Percentiles rank a stretch among this genome's conserved stretches.
Conservation (phyloP, 75 land plant species). For the Selaginella moellendorffii region DNA sequence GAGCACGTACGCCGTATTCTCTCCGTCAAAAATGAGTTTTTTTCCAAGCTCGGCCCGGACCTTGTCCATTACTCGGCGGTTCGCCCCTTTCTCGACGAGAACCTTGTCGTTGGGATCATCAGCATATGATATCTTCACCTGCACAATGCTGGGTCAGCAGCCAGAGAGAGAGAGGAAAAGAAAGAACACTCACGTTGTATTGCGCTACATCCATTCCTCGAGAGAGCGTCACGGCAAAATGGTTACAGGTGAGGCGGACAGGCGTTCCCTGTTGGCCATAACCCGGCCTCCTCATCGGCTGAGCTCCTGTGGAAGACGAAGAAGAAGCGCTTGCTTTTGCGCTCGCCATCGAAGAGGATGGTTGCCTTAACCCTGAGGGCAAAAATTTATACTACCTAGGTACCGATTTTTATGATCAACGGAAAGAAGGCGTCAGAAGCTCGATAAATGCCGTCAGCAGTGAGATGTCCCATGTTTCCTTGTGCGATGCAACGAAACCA, state of each 20-base stretch:
- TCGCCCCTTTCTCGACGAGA: slow-evolving; percentile 44
- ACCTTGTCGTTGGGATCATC: neutral
- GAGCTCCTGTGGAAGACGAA: neutral
- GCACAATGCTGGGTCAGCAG: slow-evolving; percentile 2
- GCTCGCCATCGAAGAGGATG: no score
- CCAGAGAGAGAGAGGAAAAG: neutral
- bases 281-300: slow-evolving; percentile 37
- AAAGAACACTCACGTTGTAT: slow-evolving; percentile 45
- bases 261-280: slow-evolving; percentile 33
- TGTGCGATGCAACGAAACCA: slow-evolving; percentile 28
- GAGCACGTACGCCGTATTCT: slow-evolving; percentile 58
- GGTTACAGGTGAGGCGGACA: slow-evolving; percentile 41
- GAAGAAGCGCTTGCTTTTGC: no score
- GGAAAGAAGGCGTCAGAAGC: slow-evolving; percentile 27
- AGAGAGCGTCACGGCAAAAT: slow-evolving; percentile 40
- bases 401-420: no score
- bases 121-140: slow-evolving; percentile 42
- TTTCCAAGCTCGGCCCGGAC: slow-evolving; percentile 43
- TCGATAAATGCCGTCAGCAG: slow-evolving; percentile 25
- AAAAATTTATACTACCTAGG: no score
- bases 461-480: slow-evolving; percentile 35
- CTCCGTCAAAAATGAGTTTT: slow-evolving; percentile 80
- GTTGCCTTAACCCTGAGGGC: no score
- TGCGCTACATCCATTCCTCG: slow-evolving; percentile 41
- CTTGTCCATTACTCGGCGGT: slow-evolving; percentile 48